These are phyloP conservation scores for Avena sativa DNA, from an alignment of 176 grass and related monocot genomes.

Conservation along the genomic window DNA sequence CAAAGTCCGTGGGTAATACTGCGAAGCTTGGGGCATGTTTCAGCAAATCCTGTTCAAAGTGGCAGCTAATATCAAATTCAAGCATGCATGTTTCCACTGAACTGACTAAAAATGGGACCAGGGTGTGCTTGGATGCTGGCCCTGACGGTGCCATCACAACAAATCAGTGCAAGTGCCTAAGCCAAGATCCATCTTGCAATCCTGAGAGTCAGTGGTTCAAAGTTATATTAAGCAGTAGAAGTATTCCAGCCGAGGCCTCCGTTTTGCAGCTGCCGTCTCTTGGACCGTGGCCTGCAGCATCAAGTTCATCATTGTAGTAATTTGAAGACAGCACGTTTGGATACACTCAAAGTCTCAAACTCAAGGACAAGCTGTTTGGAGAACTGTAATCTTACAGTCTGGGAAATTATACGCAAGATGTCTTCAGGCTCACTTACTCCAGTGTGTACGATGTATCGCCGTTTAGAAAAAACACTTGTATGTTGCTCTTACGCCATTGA, in stretches of 20 bases:
- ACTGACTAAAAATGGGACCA: slow-evolving; percentile 57
- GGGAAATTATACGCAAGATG: neutral
- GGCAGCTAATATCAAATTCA: slow-evolving; percentile 76
- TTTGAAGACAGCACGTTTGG: neutral
- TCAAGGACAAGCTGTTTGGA: neutral
- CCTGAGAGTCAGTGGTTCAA: slow-evolving; percentile 95
- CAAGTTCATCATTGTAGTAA: neutral
- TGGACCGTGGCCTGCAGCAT: slow-evolving; percentile 36
- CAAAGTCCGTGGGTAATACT: slow-evolving; percentile 47
- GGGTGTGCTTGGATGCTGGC: slow-evolving; percentile 69
- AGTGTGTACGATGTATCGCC: neutral
- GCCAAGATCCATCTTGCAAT: slow-evolving; percentile 59
- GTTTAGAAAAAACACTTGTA: neutral
- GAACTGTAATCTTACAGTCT: neutral
- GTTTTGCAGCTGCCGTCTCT: slow-evolving; percentile 57
- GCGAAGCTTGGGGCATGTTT: slow-evolving; percentile 57
- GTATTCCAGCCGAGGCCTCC: slow-evolving; percentile 35
- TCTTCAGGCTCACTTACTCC: neutral
- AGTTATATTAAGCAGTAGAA: slow-evolving; percentile 71
- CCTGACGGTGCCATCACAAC: slow-evolving; percentile 59
- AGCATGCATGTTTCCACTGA: slow-evolving; percentile 77
- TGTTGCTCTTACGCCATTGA: neutral
- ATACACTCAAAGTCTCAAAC: neutral
- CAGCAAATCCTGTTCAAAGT: slow-evolving; percentile 65
- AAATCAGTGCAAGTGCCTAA: slow-evolving; percentile 76